phyloP scores from a whole-genome alignment of 257 asterid genomes.

The Striga asiatica region DNA sequence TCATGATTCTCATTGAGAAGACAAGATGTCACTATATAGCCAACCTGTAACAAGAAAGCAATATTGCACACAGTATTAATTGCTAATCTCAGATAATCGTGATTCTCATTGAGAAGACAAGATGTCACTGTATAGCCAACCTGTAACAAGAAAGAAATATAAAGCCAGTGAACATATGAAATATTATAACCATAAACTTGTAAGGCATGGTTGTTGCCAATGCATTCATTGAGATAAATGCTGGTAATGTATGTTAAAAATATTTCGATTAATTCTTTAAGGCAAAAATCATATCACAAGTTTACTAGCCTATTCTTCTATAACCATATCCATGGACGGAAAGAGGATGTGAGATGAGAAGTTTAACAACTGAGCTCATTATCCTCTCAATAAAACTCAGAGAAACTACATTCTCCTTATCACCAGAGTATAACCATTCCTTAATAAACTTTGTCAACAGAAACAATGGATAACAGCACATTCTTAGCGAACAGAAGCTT shows the following conservation, averaged over 20 bases:
- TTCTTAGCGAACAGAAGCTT: neutral
- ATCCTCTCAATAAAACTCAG: neutral
- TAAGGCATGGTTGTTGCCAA: neutral
- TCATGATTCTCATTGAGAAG: slow-evolving; percentile 98
- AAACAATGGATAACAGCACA: neutral
- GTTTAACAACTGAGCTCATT: neutral
- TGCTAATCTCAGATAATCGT: slow-evolving; percentile 91
- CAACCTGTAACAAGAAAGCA: slow-evolving; percentile 82
- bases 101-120: slow-evolving; percentile 93
- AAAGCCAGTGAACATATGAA: slow-evolving; percentile 14
- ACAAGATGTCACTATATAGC: slow-evolving; percentile 90
- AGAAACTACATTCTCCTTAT: neutral
- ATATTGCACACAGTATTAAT: slow-evolving; percentile 91
- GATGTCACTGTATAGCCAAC: slow-evolving; percentile 98
- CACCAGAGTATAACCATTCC: neutral
- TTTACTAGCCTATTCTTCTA: neutral
- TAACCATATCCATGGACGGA: neutral
- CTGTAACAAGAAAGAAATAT: slow-evolving; percentile 34
- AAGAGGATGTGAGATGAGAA: neutral
- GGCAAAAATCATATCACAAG: neutral
- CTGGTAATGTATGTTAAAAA: neutral
- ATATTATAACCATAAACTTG: slow-evolving; percentile 9
- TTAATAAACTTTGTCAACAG: neutral
- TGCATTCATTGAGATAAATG: neutral
- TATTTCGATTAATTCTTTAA: neutral